These are phyloP conservation scores for Geranomyces variabilis DNA, from an alignment of 192 early-diverging fungal genomes.

Conservation along the genomic window DNA sequence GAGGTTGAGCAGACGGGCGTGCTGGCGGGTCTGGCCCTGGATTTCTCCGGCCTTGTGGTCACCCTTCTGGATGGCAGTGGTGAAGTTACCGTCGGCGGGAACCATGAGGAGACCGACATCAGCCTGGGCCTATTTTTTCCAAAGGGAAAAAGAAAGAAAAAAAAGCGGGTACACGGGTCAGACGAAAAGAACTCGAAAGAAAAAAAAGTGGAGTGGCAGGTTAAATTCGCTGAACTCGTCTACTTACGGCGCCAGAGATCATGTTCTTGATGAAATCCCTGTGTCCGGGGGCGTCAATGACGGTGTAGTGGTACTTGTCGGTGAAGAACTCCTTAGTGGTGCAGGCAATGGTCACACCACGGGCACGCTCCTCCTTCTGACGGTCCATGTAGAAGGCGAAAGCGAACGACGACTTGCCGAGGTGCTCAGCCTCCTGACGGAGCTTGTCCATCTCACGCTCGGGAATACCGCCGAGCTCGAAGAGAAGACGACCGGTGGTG, in stretches of 20 bases:
- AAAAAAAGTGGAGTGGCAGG: conserved; percentile 1
- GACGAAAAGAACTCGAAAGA: neutral
- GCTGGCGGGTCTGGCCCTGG: conserved; percentile 98
- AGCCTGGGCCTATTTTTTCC: conserved; percentile 55
- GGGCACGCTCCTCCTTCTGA: conserved; percentile 99
- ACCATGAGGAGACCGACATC: conserved; percentile 89
- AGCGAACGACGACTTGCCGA: conserved; percentile 99
- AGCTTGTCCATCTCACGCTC: conserved; percentile 99
- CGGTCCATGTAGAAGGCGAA: conserved; percentile 99
- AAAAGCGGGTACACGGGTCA: neutral
- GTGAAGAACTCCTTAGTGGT: conserved; percentile 96
- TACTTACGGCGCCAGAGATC: conserved; percentile 82
- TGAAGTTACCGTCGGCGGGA: conserved; percentile 40
- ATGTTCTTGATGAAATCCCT: conserved; percentile 99
- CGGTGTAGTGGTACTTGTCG: conserved; percentile 94
- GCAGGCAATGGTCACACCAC: conserved; percentile 99
- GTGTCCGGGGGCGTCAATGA: conserved; percentile 99
- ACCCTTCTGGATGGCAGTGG: conserved; percentile 42
- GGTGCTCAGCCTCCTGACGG: conserved; percentile 97
- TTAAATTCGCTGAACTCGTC: neutral
- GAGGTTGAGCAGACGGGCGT: conserved; percentile 96
- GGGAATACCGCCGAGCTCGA: conserved; percentile 98
- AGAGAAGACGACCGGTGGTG: conserved; percentile 99
- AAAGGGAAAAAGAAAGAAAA: neutral
- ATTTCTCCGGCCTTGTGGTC: conserved; percentile 42